A percentile compares a stretch with the other conserved stretches of the same genome.
Conservation (phyloP, 108 stramenopile genomes). For the Nitzschia inconspicua region DNA sequence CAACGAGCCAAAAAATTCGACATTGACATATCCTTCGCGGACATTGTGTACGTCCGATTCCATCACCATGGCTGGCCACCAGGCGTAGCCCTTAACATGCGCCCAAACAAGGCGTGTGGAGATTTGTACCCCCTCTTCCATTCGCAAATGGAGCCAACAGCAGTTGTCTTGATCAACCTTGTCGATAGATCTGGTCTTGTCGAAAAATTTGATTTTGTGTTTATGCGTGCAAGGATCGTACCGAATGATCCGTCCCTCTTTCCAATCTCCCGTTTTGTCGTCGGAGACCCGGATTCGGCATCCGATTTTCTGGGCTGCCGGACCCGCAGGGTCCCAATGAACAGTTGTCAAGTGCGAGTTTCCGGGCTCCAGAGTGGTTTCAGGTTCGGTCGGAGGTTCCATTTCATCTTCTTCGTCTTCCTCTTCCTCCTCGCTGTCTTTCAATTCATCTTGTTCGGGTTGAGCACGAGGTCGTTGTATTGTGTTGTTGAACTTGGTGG, state of each 20-base stretch:
- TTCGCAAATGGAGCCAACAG: conserved; percentile 43
- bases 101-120: conserved; percentile 61
- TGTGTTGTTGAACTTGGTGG: background rate
- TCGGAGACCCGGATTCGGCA: conserved; percentile 43
- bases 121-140: conserved; percentile 46
- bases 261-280: conserved; percentile 38
- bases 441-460: conserved; percentile 1
- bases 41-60: conserved; percentile 41
- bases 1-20: conserved; percentile 55
- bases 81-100: conserved; percentile 70
- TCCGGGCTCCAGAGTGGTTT: conserved; percentile 30
- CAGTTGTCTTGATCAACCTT: conserved; percentile 31
- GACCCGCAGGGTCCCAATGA: conserved; percentile 54
- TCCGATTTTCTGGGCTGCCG: conserved; percentile 42
- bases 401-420: conserved; percentile 25
- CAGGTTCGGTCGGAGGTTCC: conserved; percentile 41
- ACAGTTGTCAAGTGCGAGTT: conserved; percentile 35
- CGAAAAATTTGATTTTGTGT: conserved; percentile 49
- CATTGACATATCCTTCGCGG: conserved; percentile 41
- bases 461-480: background rate
- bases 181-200: conserved; percentile 15
- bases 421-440: conserved; percentile 18
- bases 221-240: conserved; percentile 65
- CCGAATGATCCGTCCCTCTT: conserved; percentile 50
- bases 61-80: conserved; percentile 76